Evolutionary conservation across 169 alveolate genomes (phyloP).

Genomic region (Plasmodium gaboni): DNA sequence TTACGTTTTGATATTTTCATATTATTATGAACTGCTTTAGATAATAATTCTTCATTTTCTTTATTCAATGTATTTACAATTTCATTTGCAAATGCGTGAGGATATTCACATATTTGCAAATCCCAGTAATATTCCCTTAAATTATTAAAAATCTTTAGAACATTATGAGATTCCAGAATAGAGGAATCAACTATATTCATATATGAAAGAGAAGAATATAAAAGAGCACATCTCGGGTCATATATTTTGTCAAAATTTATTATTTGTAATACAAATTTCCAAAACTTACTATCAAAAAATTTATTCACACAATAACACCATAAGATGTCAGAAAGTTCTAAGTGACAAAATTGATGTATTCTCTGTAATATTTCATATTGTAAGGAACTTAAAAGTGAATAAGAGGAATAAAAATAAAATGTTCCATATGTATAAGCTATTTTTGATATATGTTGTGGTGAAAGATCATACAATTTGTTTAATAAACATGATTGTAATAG

Average conservation of each 20-base stretch:
- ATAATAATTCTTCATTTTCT: conserved; percentile 15
- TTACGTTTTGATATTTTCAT: too few species aligned
- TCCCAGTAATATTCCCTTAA: conserved; percentile 47
- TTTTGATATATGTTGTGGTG: conserved; percentile 70
- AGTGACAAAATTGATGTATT: conserved; percentile 47
- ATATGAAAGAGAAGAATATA: conserved; percentile 58
- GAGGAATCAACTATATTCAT: conserved; percentile 59
- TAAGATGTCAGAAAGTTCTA: conserved; percentile 61
- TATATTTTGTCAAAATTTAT: conserved; percentile 48
- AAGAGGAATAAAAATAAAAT: conserved; percentile 46
- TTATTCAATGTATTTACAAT: conserved; percentile 16
- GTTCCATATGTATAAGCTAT: conserved; percentile 66
- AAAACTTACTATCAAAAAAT: conserved; percentile 39
- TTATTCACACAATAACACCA: conserved; percentile 71
- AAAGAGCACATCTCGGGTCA: conserved; percentile 59
- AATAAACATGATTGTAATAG: conserved; percentile 49
- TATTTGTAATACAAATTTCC: conserved; percentile 54
- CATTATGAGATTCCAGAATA: conserved; percentile 55
- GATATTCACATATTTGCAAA: conserved; percentile 25
- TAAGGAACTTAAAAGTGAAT: conserved; percentile 39
- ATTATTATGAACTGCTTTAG: neutral
- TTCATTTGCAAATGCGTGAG: conserved; percentile 49
- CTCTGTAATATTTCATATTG: conserved; percentile 75
- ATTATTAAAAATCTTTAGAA: conserved; percentile 51
- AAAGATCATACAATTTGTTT: conserved; percentile 38